Evolutionary conservation across 1,284 basidiomycete genomes (phyloP).

Genomic region (Ceratobasidium sp.): DNA sequence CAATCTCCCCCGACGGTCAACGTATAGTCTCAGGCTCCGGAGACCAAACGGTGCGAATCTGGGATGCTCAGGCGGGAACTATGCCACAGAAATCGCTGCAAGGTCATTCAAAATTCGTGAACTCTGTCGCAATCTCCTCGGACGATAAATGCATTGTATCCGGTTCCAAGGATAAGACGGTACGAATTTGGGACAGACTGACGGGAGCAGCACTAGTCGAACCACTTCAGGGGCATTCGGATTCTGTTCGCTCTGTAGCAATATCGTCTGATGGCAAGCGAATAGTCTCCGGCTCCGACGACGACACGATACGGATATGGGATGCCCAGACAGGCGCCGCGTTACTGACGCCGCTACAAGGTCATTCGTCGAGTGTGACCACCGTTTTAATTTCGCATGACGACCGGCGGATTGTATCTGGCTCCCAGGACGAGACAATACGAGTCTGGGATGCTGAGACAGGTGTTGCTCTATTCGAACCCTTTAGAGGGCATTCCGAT

Average conservation of each 20-base stretch:
- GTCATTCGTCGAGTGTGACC: background rate
- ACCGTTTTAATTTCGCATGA: background rate
- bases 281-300: too few species aligned
- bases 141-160: background rate
- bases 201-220: background rate
- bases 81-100: background rate
- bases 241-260: too few species aligned
- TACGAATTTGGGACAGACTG: constrained; percentile 24
- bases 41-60: constrained; percentile 9
- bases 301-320: too few species aligned
- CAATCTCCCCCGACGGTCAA: constrained; percentile 15
- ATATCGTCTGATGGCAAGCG: too few species aligned
- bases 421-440: constrained; percentile 29
- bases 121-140: too few species aligned
- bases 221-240: background rate
- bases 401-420: constrained; percentile 29
- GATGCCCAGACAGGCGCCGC: too few species aligned
- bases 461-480: background rate
- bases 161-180: constrained; percentile 29
- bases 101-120: constrained; percentile 13
- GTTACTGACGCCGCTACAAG: too few species aligned
- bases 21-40: constrained; percentile 19
- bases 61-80: background rate
- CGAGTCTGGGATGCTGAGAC: constrained; percentile 13
- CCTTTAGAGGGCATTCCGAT: constrained; percentile 32